phyloP scores from a whole-genome alignment of 192 early-diverging fungal species.

The Physocladia obscura region DNA sequence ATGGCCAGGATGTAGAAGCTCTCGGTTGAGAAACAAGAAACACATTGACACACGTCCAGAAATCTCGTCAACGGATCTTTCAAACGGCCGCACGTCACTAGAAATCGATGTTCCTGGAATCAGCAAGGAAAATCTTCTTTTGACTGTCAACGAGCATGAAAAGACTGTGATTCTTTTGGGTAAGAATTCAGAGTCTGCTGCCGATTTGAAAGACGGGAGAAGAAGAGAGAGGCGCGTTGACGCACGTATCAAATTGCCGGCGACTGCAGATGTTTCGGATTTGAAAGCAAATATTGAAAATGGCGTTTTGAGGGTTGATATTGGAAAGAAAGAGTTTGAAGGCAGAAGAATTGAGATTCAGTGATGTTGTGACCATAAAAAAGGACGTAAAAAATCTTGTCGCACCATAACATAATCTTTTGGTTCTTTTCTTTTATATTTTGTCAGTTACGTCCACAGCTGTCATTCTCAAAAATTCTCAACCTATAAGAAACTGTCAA shows the following conservation, averaged over 20 bases:
- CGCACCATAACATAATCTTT: too few species aligned
- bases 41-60: not conserved
- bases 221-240: conserved; percentile 14
- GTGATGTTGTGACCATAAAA: not conserved
- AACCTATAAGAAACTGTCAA: too few species aligned
- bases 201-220: not conserved
- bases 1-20: too few species aligned
- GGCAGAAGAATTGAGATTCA: conserved; percentile 13
- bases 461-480: too few species aligned
- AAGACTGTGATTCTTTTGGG: conserved; percentile 25
- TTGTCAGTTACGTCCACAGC: too few species aligned
- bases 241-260: conserved; percentile 7
- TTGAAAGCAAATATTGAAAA: conserved; percentile 24
- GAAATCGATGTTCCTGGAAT: conserved; percentile 31
- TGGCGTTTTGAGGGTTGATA: conserved; percentile 26
- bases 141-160: conserved; percentile 26
- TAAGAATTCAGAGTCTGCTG: not conserved
- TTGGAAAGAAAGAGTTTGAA: conserved; percentile 27
- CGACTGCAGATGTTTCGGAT: conserved; percentile 6
- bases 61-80: not conserved
- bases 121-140: conserved; percentile 10
- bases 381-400: too few species aligned
- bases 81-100: conserved; percentile 8
- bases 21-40: not conserved
- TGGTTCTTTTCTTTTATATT: too few species aligned